A percentile compares a stretch with the other conserved stretches of the same genome.
Conservation (phyloP, 768 basidiomycete species). For the Antrodiella citrinella region DNA sequence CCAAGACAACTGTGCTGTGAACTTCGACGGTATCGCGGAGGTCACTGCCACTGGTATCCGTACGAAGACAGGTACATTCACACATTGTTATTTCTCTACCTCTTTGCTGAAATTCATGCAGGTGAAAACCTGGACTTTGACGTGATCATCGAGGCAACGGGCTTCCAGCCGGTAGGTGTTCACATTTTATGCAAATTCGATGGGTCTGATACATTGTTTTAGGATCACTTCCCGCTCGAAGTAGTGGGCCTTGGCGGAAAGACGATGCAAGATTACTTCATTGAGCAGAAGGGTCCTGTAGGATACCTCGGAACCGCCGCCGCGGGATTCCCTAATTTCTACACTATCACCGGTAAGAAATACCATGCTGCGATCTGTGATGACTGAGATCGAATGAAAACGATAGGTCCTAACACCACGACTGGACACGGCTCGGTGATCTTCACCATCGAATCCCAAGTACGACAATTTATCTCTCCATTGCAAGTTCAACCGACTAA, state of each 20-base stretch:
- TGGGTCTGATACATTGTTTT: not conserved
- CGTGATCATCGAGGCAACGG: slow-evolving; percentile 26
- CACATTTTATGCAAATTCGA: not conserved
- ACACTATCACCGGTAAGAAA: slow-evolving; percentile 15
- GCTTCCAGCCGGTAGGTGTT: slow-evolving; percentile 23
- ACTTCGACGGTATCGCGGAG: slow-evolving; percentile 15
- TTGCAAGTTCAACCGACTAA: not conserved
- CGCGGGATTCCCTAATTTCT: slow-evolving; percentile 31
- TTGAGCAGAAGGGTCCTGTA: slow-evolving; percentile 23
- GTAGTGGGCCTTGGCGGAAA: slow-evolving; percentile 18
- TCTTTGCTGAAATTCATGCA: not conserved
- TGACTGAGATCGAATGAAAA: too few relatives aligned
- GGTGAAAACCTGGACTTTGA: slow-evolving; percentile 20
- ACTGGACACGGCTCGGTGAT: slow-evolving; percentile 16
- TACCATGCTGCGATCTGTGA: not conserved
- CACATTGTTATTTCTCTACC: too few relatives aligned
- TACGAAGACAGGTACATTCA: slow-evolving; percentile 17
- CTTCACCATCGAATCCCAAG: slow-evolving; percentile 15
- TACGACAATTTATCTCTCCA: slow-evolving; percentile 1
- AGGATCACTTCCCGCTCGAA: slow-evolving; percentile 6
- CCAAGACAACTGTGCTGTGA: slow-evolving; percentile 22
- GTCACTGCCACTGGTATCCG: slow-evolving; percentile 14
- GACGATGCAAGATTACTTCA: slow-evolving; percentile 22
- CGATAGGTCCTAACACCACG: slow-evolving; percentile 15
- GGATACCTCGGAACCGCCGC: slow-evolving; percentile 26